Conservation (phyloP, 2,329 filamentous ascomycete species). For the Gaeumannomyces sp. region DNA sequence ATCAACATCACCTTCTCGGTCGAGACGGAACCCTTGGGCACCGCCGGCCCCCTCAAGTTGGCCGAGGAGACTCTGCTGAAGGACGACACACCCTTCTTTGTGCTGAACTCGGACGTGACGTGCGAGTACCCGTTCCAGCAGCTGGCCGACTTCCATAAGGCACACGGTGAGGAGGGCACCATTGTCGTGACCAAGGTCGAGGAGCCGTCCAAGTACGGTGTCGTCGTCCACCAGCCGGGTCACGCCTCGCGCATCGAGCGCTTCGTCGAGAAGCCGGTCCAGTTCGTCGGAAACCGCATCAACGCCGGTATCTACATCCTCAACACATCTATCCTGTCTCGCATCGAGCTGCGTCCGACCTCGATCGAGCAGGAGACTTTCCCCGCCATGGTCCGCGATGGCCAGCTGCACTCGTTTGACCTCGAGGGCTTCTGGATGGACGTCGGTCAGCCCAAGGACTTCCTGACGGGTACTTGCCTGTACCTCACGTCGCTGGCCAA, state of each 20-base stretch:
- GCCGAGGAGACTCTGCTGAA: slow-evolving; percentile 88
- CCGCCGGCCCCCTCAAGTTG: slow-evolving; percentile 90
- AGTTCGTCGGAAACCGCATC: slow-evolving; percentile 98
- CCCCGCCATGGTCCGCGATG: slow-evolving; percentile 85
- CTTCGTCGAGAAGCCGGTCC: slow-evolving; percentile 98
- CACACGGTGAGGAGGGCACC: slow-evolving; percentile 90
- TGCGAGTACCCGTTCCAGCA: slow-evolving; percentile 96
- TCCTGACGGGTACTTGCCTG: slow-evolving; percentile 90
- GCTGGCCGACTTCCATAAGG: slow-evolving; percentile 85
- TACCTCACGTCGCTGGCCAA: slow-evolving; percentile 91
- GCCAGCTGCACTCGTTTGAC: slow-evolving; percentile 90
- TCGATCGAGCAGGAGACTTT: slow-evolving; percentile 99
- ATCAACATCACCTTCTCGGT: slow-evolving; percentile 97
- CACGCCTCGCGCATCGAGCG: slow-evolving; percentile 90
- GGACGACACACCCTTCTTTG: slow-evolving; percentile 93
- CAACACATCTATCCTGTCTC: slow-evolving; percentile 82
- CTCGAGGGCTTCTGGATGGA: slow-evolving; percentile 99
- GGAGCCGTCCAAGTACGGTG: slow-evolving; percentile 97
- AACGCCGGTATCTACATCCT: slow-evolving; percentile 98
- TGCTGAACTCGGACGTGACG: slow-evolving; percentile 96
- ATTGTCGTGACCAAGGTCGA: slow-evolving; percentile 99
- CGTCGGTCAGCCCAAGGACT: slow-evolving; percentile 97
- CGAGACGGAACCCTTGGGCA: slow-evolving; percentile 91
- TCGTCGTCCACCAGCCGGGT: slow-evolving; percentile 93
- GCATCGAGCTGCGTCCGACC: slow-evolving; percentile 93